These are phyloP conservation scores for Letharia columbiana DNA, from an alignment of 495 filamentous ascomycete species.

Conservation along the genomic window DNA sequence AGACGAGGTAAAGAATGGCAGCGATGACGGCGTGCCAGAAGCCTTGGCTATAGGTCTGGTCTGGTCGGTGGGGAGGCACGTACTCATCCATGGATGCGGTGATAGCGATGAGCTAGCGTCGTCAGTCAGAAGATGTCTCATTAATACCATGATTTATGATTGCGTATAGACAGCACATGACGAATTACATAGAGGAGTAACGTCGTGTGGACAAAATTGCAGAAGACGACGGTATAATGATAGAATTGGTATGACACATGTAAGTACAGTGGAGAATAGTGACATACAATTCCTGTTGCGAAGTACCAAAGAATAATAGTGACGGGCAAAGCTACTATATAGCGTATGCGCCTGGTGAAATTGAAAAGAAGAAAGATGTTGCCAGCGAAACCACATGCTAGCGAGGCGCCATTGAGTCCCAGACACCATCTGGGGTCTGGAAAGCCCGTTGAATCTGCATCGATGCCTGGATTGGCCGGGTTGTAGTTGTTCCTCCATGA, in stretches of 20 bases:
- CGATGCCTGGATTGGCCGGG: constrained; percentile 28
- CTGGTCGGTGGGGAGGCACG: constrained; percentile 46
- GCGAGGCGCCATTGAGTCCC: constrained; percentile 55
- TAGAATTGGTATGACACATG: neutral
- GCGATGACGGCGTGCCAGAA: constrained; percentile 73
- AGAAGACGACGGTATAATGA: neutral
- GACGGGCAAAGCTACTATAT: constrained; percentile 63
- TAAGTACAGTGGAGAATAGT: neutral
- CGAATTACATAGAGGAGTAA: neutral
- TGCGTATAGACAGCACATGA: neutral
- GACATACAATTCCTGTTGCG: constrained; percentile 54
- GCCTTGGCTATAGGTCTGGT: constrained; percentile 60
- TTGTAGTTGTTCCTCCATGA: constrained; percentile 50
- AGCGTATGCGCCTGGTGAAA: constrained; percentile 72
- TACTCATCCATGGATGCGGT: constrained; percentile 53
- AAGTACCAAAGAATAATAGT: constrained; percentile 63
- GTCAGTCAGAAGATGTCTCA: constrained; percentile 7
- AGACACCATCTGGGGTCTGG: constrained; percentile 47
- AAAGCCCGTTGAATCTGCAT: constrained; percentile 36
- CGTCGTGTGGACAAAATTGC: neutral
- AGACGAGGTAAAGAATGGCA: constrained; percentile 54
- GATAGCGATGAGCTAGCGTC: constrained; percentile 49
- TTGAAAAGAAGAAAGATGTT: constrained; percentile 72
- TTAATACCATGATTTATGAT: neutral
- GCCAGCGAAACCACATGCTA: constrained; percentile 57